Evolutionary conservation across 805 yeast genomes (phyloP), one percentile per base, ranked within the genome.

Genomic region (Isabelozyma rhagii): DNA sequence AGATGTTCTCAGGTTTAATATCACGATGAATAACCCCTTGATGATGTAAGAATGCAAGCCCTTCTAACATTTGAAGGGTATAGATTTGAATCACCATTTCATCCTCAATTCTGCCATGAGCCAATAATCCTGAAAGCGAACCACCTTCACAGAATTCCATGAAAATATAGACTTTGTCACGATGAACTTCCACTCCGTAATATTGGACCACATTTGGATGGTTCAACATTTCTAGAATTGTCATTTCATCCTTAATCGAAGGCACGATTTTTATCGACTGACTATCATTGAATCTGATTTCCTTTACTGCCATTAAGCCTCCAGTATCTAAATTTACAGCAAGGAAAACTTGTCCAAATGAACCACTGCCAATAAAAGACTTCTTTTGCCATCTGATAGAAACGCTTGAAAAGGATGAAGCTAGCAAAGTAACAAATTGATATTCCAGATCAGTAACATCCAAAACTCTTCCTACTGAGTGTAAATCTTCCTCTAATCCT

Each of bases 61-160:
- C 99, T 72, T 94, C 98, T 43, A 94, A 79, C 87, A 94, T 82
- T 64, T 94, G 97, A 50, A 93, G 69, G 0, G 97, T 83, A 64
- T 92, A 93, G 28, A 92, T 86, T 65, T 91, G 97, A 29, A 90
- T 84, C 7, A 94, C 94, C 67, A 88, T 79, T 64, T 94, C 99
- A 67, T 94, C 98, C 63, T 91, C 97, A 58, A 94, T 91, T 52
- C 97, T 75, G 8, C 99, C 98, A 63, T 91, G 94, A 50, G 89
- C 91, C 52, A 94, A 75, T 43, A 92, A 71, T 6, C 88, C 82
- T 0, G 97, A 90, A 50, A 94, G 74, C 0, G 98, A 92, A 1
- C 98, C 98, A 39, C 97, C 92, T 58, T 92, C 96, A 73, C 99
- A 94, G 69, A 81, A 92, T 68, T 94, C 99, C 99, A 94, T 94